Evolutionary conservation across 2,329 filamentous ascomycete genomes (phyloP).

Genomic region (Zasmidium angulare): DNA sequence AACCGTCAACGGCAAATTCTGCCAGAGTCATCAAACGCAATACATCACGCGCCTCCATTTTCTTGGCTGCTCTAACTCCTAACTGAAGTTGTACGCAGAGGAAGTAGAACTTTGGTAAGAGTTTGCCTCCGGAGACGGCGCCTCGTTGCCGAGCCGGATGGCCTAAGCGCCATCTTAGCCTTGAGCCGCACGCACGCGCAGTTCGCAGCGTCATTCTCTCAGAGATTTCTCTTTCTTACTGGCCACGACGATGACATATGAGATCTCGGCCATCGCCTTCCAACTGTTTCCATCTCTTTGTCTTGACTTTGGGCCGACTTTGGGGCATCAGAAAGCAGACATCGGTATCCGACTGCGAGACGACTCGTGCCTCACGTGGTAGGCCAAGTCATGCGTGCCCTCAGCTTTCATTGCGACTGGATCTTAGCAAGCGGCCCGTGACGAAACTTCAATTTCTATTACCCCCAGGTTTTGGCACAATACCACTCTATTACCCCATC

Average conservation of each 20-base stretch:
- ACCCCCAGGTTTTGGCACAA: background rate
- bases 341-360: background rate
- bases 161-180: background rate
- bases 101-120: slow-evolving; percentile 2
- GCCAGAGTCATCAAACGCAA: slow-evolving; percentile 14
- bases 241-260: background rate
- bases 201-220: background rate
- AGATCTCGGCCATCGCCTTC: slow-evolving; percentile 1
- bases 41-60: slow-evolving; percentile 18
- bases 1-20: slow-evolving; percentile 10
- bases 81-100: slow-evolving; percentile 16
- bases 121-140: background rate
- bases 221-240: background rate
- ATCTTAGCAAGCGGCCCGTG: slow-evolving; percentile 3
- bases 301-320: slow-evolving; percentile 21
- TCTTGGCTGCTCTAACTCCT: slow-evolving; percentile 17
- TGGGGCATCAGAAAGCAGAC: background rate
- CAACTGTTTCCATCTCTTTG: slow-evolving; percentile 17
- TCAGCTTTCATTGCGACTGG: slow-evolving; percentile 4
- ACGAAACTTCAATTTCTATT: background rate
- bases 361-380: background rate
- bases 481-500: slow-evolving; percentile 6
- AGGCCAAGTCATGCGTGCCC: slow-evolving; percentile 6
- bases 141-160: background rate
- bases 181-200: no score